Evolutionary conservation across 495 filamentous ascomycete genomes (phyloP), one percentile per base, ranked within the genome.

Genomic region (Friedmanniomyces simplex): DNA sequence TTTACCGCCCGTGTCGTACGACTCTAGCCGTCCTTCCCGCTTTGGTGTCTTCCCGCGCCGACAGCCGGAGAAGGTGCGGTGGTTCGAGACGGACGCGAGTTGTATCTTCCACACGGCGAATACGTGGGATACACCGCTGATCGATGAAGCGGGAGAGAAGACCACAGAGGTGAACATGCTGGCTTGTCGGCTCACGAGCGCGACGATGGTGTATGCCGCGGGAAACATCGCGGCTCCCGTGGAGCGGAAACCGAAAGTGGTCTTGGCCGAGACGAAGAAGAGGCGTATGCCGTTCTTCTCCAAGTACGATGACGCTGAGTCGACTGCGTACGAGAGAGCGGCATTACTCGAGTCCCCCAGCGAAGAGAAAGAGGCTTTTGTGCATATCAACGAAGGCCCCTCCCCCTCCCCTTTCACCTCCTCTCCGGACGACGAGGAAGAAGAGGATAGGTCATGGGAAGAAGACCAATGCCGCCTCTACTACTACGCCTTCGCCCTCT

Each of bases 31-130:
- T 45, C 71, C 69, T 2, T 79, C 82, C 1, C 76, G 82, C 7
- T 82, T 83, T 51, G 83, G 82, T 0, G 69, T 84, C 2, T 84
- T 87, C 60, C 82, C 82, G 21, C 73, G 82, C 24, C 76, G 77
- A 45, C 56, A 75, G 16, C 81, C 82, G 10, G 61, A 75, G 5
- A 68, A 67, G 4, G 69, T 84, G 20, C 71, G 70, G 12, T 87
- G 83, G 82, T 85, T 82, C 61, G 75, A 84, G 68, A 85, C 81
- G 1, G 73, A 74, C 32, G 69, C 78, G 8, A 84, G 80, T 66
- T 77, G 79, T 59, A 82, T 86, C 53, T 84, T 85, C 57, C 83
- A 86, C 60, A 83, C 81, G 3, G 83, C 80, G 5, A 86, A 83
- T 54, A 79, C 78, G 32, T 87, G 83, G 83, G 78, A 83, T 22